Percentiles rank a stretch among this genome's conserved stretches.
phyloP scores from a whole-genome alignment of 2,329 filamentous ascomycete species.

The Pseudocercospora ulei region DNA sequence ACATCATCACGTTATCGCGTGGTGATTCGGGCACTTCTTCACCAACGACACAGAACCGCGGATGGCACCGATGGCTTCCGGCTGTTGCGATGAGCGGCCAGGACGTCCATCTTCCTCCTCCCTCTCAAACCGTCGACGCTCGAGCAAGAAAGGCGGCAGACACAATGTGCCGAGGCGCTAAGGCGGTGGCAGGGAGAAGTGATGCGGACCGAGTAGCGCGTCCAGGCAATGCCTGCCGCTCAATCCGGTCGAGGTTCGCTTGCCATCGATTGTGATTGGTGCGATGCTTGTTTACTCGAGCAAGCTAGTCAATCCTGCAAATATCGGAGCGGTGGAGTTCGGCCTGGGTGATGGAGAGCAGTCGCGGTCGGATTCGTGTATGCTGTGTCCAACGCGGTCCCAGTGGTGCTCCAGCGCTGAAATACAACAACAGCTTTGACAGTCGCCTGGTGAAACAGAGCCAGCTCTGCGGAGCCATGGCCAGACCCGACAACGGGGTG shows the following conservation, averaged over 20 bases:
- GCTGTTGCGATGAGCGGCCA: conserved; percentile 11
- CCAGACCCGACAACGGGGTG: conserved; percentile 19
- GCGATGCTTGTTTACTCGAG: conserved; percentile 10
- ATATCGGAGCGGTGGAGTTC: conserved; percentile 17
- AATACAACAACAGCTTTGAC: conserved; percentile 21
- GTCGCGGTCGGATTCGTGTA: conserved; percentile 5
- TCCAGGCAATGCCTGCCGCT: conserved; percentile 13
- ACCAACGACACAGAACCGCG: conserved; percentile 1
- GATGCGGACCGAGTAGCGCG: conserved; percentile 23
- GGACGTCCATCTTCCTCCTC: conserved; percentile 8
- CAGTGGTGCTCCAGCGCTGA: conserved; percentile 10
- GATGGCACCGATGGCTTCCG: conserved; percentile 4
- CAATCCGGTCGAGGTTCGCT: conserved; percentile 15
- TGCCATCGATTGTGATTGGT: conserved; percentile 16
- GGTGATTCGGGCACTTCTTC: conserved; percentile 2
- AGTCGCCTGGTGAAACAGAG: conserved; percentile 19
- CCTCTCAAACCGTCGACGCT: conserved; percentile 14
- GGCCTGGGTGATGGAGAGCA: conserved; percentile 7
- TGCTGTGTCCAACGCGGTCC: conserved; percentile 9
- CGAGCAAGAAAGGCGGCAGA: conserved; percentile 18
- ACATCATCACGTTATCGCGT: conserved; percentile 1
- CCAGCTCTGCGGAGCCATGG: conserved; percentile 17
- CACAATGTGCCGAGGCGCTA: conserved; percentile 10
- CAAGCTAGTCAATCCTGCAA: conserved; percentile 21
- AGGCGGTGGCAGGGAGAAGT: conserved; percentile 12